Evolutionary conservation across 305 asterid genomes (phyloP).

Genomic region (Euphrasia arctica): DNA sequence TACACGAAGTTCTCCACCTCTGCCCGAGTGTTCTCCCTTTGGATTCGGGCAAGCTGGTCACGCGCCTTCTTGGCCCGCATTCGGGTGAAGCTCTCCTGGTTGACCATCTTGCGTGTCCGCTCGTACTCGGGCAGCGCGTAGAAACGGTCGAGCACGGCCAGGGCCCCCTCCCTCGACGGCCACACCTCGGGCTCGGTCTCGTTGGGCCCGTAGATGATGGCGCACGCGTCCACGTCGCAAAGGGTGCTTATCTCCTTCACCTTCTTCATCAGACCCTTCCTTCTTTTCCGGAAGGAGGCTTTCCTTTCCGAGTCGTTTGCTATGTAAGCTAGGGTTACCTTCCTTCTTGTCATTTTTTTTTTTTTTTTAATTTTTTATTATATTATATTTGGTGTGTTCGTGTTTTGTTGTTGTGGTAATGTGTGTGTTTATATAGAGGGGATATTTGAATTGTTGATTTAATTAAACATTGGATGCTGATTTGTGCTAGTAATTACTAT

Average conservation of each 20-base stretch:
- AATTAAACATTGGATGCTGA: too few species aligned
- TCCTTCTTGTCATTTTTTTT: constrained; percentile 35
- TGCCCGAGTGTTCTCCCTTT: constrained; percentile 28
- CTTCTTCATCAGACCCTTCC: constrained; percentile 45
- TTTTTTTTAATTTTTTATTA: neutral
- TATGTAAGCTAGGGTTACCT: constrained; percentile 39
- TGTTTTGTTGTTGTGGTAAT: too few species aligned
- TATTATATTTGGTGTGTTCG: too few species aligned
- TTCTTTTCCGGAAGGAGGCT: constrained; percentile 39
- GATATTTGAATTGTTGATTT: too few species aligned
- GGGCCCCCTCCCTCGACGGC: constrained; percentile 29
- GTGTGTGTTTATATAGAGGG: too few species aligned
- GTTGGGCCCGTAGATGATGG: constrained; percentile 34
- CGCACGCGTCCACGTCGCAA: constrained; percentile 41
- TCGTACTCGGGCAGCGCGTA: constrained; percentile 25
- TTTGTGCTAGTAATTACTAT: too few species aligned
- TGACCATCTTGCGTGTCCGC: constrained; percentile 28
- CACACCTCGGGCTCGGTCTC: constrained; percentile 35
- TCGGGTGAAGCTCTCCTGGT: constrained; percentile 37
- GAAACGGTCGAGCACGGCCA: constrained; percentile 33
- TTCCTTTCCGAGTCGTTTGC: constrained; percentile 34
- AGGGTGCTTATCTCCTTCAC: constrained; percentile 38
- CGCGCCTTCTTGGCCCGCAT: constrained; percentile 31
- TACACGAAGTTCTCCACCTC: constrained; percentile 22
- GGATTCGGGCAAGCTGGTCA: constrained; percentile 27